Conservation (phyloP, 495 filamentous ascomycete species). For the Clohesyomyces aquaticus region DNA sequence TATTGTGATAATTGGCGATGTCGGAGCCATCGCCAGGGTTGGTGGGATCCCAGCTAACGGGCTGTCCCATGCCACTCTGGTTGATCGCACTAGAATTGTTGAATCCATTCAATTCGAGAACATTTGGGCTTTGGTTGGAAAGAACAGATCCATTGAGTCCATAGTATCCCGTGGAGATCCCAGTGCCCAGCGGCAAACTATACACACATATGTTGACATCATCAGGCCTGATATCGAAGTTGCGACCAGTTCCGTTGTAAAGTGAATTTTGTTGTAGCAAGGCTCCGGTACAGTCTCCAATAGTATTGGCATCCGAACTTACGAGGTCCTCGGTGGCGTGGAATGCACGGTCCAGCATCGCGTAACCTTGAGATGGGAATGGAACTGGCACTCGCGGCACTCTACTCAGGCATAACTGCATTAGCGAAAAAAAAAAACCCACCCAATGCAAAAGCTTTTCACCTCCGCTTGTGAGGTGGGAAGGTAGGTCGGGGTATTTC, state of each 20-base stretch:
- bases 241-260: neutral
- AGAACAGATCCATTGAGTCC: neutral
- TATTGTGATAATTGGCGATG: neutral
- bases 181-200: neutral
- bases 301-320: neutral
- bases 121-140: neutral
- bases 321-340: neutral
- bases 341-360: neutral
- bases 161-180: neutral
- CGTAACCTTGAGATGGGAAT: neutral
- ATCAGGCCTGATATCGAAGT: no score
- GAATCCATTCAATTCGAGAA: neutral
- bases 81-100: no score
- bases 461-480: neutral
- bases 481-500: neutral
- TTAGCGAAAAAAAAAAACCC: neutral
- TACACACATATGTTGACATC: no score
- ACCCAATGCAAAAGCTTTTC: neutral
- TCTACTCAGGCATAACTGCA: neutral
- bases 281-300: neutral
- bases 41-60: neutral
- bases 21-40: neutral
- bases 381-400: no score
- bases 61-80: no score
- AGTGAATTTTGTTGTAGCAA: neutral